Base-by-base conservation (phyloP, 2,329 filamentous ascomycete species). In the Epichloe amarillans region DNA sequence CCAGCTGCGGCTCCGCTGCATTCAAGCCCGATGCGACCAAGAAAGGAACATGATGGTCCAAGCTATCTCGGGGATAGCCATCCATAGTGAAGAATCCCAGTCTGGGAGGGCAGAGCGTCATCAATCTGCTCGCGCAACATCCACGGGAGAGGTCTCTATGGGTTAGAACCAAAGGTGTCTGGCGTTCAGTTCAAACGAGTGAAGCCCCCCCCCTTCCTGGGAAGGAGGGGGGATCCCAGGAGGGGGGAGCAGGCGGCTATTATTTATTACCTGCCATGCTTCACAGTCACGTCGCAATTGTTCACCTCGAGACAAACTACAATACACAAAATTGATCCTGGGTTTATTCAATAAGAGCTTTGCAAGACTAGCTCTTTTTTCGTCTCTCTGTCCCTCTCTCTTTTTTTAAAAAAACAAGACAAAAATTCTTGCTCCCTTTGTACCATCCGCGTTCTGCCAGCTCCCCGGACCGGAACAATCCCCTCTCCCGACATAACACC, bases 1-100 rank as follows among this genome's bases (percentile, higher is more conserved):
- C 61, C 52, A 71, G 65, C 56, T 71, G 62, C 56, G 72, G 57
- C 26, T 63, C 60, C 66, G 69, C 43, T 53, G 59, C 57, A 63
- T 63, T 62, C 69, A 96, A 76, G 12, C 91, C 93, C 38, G 88
- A 88, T 36, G 95, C 77, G 45, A 94, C 73, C 54, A 97, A 70
- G 52, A 95, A 76, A 37, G 91, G 91, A 60, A 94, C 76, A 69
- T 93, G 94, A 69, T 93, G 89, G 64, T 83, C 80, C 66, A 95
- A 74, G 71, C 90, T 95, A 67, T 84, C 84, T 52, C 71, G 66
- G 50, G 86, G 85, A 69, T 88, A 91, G 60, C 79, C 86, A 67
- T 93, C 85, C 87, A 93, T 93, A 55, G 58, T 62, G 54, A 52
- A 52, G 54, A 52, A 14, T 54, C 52, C 52, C 56, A 35, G 39